phyloP scores from a whole-genome alignment of 1,284 basidiomycete genomes.

The Moesziomyces sp. region DNA sequence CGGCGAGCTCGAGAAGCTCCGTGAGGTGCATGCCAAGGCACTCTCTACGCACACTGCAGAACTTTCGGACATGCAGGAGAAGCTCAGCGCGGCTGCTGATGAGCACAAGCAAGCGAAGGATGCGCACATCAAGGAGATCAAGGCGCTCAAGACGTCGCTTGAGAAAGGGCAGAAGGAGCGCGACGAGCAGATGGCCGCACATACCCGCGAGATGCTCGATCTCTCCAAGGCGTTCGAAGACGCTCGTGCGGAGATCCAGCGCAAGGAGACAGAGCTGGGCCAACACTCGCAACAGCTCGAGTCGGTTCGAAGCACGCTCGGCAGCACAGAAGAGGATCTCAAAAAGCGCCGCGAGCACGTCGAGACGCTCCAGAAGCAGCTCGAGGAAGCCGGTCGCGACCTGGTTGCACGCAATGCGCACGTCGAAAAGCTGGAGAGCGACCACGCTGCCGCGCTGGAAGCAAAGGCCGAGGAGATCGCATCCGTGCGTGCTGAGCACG shows the following conservation, averaged over 20 bases:
- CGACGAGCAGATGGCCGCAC: conserved; percentile 29
- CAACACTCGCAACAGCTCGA: conserved; percentile 10
- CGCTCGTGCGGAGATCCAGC: conserved; percentile 14
- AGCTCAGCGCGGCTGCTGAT: conserved; percentile 4
- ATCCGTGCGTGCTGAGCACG: conserved; percentile 7
- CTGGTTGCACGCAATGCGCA: conserved; percentile 9
- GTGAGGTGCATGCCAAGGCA: conserved; percentile 13
- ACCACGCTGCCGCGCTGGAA: conserved; percentile 14
- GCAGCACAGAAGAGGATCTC: conserved; percentile 13
- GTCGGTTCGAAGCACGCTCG: background rate
- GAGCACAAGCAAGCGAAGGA: conserved; percentile 10
- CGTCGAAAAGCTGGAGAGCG: conserved; percentile 5
- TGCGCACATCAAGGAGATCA: conserved; percentile 19
- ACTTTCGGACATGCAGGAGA: conserved; percentile 6
- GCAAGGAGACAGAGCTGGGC: conserved; percentile 14
- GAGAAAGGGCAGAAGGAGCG: conserved; percentile 28
- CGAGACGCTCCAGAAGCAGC: conserved; percentile 7
- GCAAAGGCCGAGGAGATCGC: conserved; percentile 16
- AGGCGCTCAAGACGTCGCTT: conserved; percentile 14
- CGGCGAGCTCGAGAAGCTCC: conserved; percentile 17
- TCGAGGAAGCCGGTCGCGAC: conserved; percentile 5
- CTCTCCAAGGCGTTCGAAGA: conserved; percentile 23
- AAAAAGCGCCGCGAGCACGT: conserved; percentile 6
- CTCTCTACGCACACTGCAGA: conserved; percentile 16
- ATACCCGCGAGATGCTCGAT: conserved; percentile 43